Evolutionary conservation across 768 basidiomycete genomes (phyloP).

Genomic region (Tylopilus felleus): DNA sequence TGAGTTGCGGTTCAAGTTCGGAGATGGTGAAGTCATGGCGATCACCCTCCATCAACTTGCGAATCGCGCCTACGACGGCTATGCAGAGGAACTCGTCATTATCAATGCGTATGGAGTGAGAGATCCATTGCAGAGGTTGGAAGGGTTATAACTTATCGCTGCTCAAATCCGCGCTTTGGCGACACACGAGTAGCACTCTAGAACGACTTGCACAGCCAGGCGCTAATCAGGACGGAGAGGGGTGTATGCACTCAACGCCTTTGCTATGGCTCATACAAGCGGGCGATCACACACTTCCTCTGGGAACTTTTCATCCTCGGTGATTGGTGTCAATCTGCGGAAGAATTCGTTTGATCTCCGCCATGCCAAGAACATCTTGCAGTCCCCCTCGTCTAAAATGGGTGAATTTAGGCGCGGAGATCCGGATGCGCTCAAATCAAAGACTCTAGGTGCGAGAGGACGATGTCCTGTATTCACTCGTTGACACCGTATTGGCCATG

Average conservation of each 20-base stretch:
- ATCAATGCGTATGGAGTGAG: conserved; percentile 18
- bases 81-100: conserved; percentile 17
- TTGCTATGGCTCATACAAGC: conserved; percentile 11
- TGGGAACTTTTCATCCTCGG: conserved; percentile 1
- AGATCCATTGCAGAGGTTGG: conserved; percentile 24
- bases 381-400: conserved; percentile 8
- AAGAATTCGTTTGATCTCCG: conserved; percentile 13
- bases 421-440: not conserved
- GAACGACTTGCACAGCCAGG: not conserved
- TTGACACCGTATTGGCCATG: conserved; percentile 20
- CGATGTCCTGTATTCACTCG: conserved; percentile 20
- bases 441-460: not conserved
- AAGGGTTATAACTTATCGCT: conserved; percentile 14
- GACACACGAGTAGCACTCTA: conserved; percentile 5
- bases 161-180: conserved; percentile 26
- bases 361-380: conserved; percentile 13
- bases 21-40: conserved; percentile 6
- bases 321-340: conserved; percentile 24
- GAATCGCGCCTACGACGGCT: conserved; percentile 15
- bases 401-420: conserved; percentile 19
- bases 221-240: conserved; percentile 15
- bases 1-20: conserved; percentile 15
- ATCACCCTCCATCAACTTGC: conserved; percentile 26
- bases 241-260: conserved; percentile 24
- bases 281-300: conserved; percentile 1